Base-by-base conservation (phyloP, 176 grass and related monocot species). In the Areca catechu region DNA sequence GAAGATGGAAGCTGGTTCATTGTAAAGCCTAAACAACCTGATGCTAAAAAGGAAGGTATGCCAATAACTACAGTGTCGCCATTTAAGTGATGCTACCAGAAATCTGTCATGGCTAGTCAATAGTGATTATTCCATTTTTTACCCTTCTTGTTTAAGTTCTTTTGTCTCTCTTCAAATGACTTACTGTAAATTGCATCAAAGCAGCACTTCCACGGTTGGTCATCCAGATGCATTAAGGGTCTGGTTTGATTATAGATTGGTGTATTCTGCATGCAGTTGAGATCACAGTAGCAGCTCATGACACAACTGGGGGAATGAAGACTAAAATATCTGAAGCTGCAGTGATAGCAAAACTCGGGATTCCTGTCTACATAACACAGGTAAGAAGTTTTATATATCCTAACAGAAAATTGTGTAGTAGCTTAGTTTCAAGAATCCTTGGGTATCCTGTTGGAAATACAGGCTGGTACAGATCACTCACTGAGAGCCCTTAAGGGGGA, bases 221-320 rank as follows among this genome's bases (percentile, higher is more conserved):
- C 34, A 43, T 9, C 34, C 34, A 43, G 34, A 43, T 43, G 34
- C 34, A 43, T 43, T 43, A 43, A 43, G 34, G 34, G 10, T 43
- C 10, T 43, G 14, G 7, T 43, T 43, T 43, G 34, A 43, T 43
- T 43, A 10, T 43, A 43, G 15, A 16, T n/a, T 51, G 23, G 12
- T 52, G 14, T 25, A 30, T 71, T 19, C 28, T 58, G 24, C 37
- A 7, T 81, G 67, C 77, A 90, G 92, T 97, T 69, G 57, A 87
- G 50, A 97, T 84, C 61, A 90, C 92, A 30, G 75, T 97, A 22
- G 92, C 86, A 37, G 80, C 83, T 71, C 92, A 97, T 66, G 92
- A 97, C 57, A 97, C 92, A 19, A 88, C 86, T 49, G 86, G 92
- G 21, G 86, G 92, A 51, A 97, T 97, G 92, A 72, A 97, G 71